Evolutionary conservation across 805 yeast genomes (phyloP).

Genomic region (Saccharomyces eubayanus): DNA sequence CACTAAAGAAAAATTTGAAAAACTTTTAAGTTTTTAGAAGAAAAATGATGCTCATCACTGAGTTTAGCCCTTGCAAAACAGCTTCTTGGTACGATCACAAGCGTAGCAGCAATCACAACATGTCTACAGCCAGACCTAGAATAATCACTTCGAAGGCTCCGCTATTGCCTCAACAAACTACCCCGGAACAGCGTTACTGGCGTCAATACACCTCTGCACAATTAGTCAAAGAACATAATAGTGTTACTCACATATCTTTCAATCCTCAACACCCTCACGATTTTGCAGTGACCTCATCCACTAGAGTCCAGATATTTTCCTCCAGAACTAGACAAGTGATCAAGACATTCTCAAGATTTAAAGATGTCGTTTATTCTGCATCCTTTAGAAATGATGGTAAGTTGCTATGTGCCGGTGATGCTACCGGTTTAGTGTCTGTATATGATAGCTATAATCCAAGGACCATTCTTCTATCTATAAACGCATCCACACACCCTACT

Average conservation of each 20-base stretch:
- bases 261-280: slow-evolving; percentile 82
- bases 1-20: background rate
- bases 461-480: slow-evolving; percentile 66
- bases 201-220: slow-evolving; percentile 78
- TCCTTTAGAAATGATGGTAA: slow-evolving; percentile 89
- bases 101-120: slow-evolving; percentile 17
- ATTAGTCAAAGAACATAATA: slow-evolving; percentile 85
- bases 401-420: slow-evolving; percentile 88
- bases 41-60: background rate
- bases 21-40: background rate
- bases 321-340: slow-evolving; percentile 89
- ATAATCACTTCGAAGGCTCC: slow-evolving; percentile 61
- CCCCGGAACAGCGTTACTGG: slow-evolving; percentile 94
- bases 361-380: slow-evolving; percentile 86
- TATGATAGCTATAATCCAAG: slow-evolving; percentile 79
- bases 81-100: background rate
- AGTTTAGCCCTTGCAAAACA: background rate
- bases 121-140: slow-evolving; percentile 70
- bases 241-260: slow-evolving; percentile 81
- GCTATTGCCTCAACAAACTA: slow-evolving; percentile 65
- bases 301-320: slow-evolving; percentile 85
- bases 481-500: slow-evolving; percentile 80
- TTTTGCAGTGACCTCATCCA: slow-evolving; percentile 86
- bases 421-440: slow-evolving; percentile 84
- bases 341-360: slow-evolving; percentile 79